Evolutionary conservation across 2,329 filamentous ascomycete genomes (phyloP).

Genomic region (Colletotrichum magnum): DNA sequence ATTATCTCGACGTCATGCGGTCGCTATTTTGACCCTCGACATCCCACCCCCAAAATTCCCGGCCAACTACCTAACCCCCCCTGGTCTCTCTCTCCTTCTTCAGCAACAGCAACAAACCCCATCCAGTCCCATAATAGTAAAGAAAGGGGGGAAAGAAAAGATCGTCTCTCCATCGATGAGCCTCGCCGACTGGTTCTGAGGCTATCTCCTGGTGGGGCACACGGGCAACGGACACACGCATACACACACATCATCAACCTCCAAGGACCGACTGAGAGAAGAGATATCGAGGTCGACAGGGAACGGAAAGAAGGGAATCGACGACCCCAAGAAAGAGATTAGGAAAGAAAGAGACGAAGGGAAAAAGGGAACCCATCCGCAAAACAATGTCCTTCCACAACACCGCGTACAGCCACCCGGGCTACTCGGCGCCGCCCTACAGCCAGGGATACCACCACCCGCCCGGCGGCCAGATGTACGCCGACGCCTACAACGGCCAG

Average conservation of each 20-base stretch:
- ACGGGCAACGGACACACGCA: too few species aligned
- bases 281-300: too few species aligned
- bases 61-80: too few species aligned
- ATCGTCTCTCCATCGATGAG: too few species aligned
- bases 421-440: constrained; percentile 36
- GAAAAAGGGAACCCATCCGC: neutral
- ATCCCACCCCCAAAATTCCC: neutral
- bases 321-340: neutral
- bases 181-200: too few species aligned
- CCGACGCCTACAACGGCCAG: neutral
- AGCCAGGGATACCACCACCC: constrained; percentile 36
- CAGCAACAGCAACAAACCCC: neutral
- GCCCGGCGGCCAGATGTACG: constrained; percentile 34
- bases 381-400: constrained; percentile 32
- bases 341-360: neutral
- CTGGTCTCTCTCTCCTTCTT: neutral
- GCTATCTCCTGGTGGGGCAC: too few species aligned
- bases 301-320: neutral
- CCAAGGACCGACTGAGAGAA: too few species aligned
- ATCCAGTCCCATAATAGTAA: neutral
- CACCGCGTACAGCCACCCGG: constrained; percentile 34
- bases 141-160: too few species aligned
- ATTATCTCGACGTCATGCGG: constrained; percentile 16
- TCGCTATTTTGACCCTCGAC: constrained; percentile 7
- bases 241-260: too few species aligned